A percentile compares a stretch with the other conserved stretches of the same genome.
phyloP scores from a whole-genome alignment of 2,329 filamentous ascomycete species.

The Pseudogymnoascus sp. region DNA sequence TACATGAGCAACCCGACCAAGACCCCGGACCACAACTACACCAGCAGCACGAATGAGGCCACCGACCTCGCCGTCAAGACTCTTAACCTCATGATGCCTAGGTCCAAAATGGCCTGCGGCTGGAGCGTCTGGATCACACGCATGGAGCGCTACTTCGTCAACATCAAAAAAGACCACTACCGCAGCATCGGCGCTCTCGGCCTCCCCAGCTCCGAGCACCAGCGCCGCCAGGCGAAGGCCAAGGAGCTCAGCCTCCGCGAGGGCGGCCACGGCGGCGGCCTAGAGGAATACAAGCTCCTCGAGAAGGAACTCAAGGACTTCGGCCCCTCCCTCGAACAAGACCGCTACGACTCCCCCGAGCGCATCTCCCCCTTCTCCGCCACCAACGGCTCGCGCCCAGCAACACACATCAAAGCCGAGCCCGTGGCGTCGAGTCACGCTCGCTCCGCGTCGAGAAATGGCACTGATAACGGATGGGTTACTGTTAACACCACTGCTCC shows the following conservation, averaged over 20 bases:
- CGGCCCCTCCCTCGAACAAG: conserved; percentile 29
- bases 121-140: conserved; percentile 47
- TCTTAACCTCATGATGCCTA: conserved; percentile 42
- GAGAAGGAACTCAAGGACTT: conserved; percentile 44
- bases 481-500: background rate
- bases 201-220: conserved; percentile 9
- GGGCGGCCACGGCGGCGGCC: conserved; percentile 40
- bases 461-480: background rate
- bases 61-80: conserved; percentile 43
- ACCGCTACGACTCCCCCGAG: background rate
- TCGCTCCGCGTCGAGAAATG: background rate
- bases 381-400: background rate
- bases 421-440: background rate
- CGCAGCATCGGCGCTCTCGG: conserved; percentile 11
- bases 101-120: conserved; percentile 48
- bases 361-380: background rate
- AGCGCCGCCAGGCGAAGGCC: conserved; percentile 26
- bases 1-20: conserved; percentile 41
- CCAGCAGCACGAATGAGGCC: conserved; percentile 19
- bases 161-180: conserved; percentile 39
- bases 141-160: conserved; percentile 45
- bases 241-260: conserved; percentile 33
- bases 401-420: background rate
- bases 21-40: background rate
- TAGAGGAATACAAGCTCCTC: conserved; percentile 48